phyloP scores from a whole-genome alignment of 805 yeast genomes.

The Starmerella vaccinii region DNA sequence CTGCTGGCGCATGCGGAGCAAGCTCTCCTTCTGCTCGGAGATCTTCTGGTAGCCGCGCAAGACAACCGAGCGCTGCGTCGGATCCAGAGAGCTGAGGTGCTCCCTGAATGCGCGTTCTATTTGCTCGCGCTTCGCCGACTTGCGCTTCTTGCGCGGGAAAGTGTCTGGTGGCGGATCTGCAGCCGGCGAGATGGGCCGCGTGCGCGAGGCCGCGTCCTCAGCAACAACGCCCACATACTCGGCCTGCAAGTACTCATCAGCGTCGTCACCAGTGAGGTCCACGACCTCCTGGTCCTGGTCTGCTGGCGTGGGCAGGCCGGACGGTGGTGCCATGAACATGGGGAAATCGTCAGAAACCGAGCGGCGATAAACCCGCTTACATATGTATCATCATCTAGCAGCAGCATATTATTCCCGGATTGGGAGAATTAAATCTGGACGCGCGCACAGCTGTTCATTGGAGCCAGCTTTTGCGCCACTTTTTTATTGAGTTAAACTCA shows the following conservation, averaged over 20 bases:
- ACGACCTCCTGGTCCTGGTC: background rate
- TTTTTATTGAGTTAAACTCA: no score
- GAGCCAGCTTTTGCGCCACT: no score
- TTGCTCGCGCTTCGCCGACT: slow-evolving; percentile 6
- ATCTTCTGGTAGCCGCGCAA: background rate
- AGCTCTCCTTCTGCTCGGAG: slow-evolving; percentile 8
- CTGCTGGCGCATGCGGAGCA: slow-evolving; percentile 5
- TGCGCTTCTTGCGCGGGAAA: slow-evolving; percentile 7
- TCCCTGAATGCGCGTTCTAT: slow-evolving; percentile 5
- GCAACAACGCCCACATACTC: background rate
- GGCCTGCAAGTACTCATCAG: background rate
- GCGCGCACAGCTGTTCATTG: no score
- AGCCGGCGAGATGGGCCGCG: background rate
- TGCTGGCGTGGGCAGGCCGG: background rate
- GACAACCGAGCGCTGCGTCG: background rate
- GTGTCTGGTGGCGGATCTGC: background rate
- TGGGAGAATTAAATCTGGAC: background rate
- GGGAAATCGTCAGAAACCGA: background rate
- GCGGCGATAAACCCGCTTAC: no score
- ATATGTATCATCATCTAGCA: no score
- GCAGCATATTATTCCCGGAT: background rate
- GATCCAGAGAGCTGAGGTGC: slow-evolving; percentile 3
- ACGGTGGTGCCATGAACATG: slow-evolving; percentile 4
- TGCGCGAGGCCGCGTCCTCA: background rate
- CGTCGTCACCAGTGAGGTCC: slow-evolving; percentile 3